Percentiles rank a stretch among this genome's conserved stretches.
Conservation (phyloP, 345 rosid genomes). For the Citrus glauca region DNA sequence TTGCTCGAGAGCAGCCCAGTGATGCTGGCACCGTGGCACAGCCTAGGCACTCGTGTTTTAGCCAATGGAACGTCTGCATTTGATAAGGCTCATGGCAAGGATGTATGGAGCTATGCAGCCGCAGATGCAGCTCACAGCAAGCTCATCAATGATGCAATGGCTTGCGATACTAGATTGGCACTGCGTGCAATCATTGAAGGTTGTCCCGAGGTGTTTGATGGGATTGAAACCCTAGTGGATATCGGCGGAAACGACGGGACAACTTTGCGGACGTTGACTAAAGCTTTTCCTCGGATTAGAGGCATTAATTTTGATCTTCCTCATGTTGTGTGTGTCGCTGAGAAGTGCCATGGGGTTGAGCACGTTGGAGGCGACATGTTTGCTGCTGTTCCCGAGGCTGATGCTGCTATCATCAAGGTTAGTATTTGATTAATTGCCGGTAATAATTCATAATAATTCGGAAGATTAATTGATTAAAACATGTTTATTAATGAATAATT, state of each 20-base stretch:
- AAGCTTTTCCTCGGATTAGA: slow-evolving; percentile 54
- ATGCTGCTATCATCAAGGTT: slow-evolving; percentile 63
- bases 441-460: background rate
- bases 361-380: slow-evolving; percentile 77
- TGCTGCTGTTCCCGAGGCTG: slow-evolving; percentile 45
- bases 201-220: slow-evolving; percentile 53
- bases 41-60: slow-evolving; percentile 38
- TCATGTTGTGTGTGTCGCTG: slow-evolving; percentile 49
- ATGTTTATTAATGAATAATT: no score
- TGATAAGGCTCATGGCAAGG: slow-evolving; percentile 32
- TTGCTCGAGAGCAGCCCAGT: slow-evolving; percentile 43
- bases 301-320: slow-evolving; percentile 78
- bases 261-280: slow-evolving; percentile 37
- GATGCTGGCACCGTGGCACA: slow-evolving; percentile 61
- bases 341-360: slow-evolving; percentile 37
- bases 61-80: slow-evolving; percentile 30
- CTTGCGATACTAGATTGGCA: slow-evolving; percentile 40
- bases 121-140: slow-evolving; percentile 33
- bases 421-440: background rate
- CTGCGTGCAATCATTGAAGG: slow-evolving; percentile 31
- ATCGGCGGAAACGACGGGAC: slow-evolving; percentile 77
- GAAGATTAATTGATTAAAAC: background rate
- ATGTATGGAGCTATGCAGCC: slow-evolving; percentile 43
- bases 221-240: slow-evolving; percentile 54
- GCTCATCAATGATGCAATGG: slow-evolving; percentile 63